A percentile compares a stretch with the other conserved stretches of the same genome.
Conservation (phyloP, 805 yeast species). For the Cyberlindnera meyerae region DNA sequence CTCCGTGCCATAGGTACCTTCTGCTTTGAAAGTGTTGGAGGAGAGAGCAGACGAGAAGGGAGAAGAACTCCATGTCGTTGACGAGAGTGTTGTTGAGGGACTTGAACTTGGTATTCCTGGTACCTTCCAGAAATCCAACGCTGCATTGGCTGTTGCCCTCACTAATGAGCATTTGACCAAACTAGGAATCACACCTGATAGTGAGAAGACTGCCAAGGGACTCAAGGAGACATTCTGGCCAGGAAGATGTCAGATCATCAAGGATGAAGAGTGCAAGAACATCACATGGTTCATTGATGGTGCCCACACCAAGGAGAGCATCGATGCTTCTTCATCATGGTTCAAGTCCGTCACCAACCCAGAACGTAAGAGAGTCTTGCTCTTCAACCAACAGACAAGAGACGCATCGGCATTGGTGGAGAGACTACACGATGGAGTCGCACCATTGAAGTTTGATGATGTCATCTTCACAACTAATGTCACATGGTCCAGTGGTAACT, state of each 20-base stretch:
- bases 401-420: constrained; percentile 66
- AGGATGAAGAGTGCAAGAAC: constrained; percentile 28
- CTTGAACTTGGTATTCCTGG: constrained; percentile 70
- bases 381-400: constrained; percentile 94
- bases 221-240: constrained; percentile 76
- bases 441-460: constrained; percentile 54
- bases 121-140: constrained; percentile 78
- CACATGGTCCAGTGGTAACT: constrained; percentile 81
- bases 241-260: constrained; percentile 86
- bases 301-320: constrained; percentile 90
- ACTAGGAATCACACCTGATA: constrained; percentile 38
- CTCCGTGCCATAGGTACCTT: constrained; percentile 55
- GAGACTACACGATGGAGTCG: constrained; percentile 42
- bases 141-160: constrained; percentile 77
- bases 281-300: constrained; percentile 90
- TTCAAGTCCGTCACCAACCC: constrained; percentile 40
- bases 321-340: constrained; percentile 82
- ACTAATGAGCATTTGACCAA: constrained; percentile 54
- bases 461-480: constrained; percentile 87
- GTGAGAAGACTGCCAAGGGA: constrained; percentile 38
- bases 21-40: constrained; percentile 50
- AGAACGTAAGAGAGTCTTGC: constrained; percentile 41
- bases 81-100: constrained; percentile 28
- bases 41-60: constrained; percentile 66
- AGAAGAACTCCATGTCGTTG: constrained; percentile 48